Evolutionary conservation across 176 grass and related monocot species (phyloP).

Genomic region (Avena insularis): DNA sequence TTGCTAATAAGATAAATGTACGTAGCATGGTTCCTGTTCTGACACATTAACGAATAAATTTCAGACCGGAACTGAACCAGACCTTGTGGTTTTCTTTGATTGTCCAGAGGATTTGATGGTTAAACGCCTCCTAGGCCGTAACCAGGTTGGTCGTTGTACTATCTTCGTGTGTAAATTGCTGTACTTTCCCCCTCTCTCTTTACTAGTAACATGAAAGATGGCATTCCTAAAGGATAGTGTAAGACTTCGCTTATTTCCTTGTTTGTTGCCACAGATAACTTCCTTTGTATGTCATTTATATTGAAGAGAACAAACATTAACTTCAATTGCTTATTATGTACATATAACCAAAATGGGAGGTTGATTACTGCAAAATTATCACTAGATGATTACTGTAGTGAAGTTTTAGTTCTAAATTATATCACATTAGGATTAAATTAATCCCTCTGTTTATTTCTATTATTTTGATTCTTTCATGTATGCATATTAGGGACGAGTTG

Average conservation of each 20-base stretch:
- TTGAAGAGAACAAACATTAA: constrained; percentile 16
- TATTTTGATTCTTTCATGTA: constrained; percentile 35
- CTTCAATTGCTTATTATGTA: neutral
- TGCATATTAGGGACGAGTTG: constrained; percentile 75
- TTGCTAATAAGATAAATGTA: constrained; percentile 21
- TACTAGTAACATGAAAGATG: neutral
- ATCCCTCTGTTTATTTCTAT: neutral
- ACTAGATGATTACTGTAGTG: neutral
- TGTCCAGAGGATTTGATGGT: constrained; percentile 93
- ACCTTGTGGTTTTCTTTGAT: constrained; percentile 90
- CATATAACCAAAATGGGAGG: neutral
- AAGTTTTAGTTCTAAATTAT: neutral
- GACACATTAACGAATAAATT: constrained; percentile 34
- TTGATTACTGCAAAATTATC: neutral
- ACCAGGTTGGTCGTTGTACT: constrained; percentile 69
- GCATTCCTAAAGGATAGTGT: neutral
- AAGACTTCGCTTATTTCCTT: neutral
- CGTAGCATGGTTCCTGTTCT: constrained; percentile 29
- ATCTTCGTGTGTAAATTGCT: neutral
- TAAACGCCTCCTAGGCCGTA: constrained; percentile 81
- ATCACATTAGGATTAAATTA: neutral
- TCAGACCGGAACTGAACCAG: constrained; percentile 88
- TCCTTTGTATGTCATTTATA: neutral
- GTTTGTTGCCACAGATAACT: neutral
- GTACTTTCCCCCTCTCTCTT: neutral